Evolutionary conservation across 1,139 yeast species (phyloP).

Genomic region (Taphrina sp.): DNA sequence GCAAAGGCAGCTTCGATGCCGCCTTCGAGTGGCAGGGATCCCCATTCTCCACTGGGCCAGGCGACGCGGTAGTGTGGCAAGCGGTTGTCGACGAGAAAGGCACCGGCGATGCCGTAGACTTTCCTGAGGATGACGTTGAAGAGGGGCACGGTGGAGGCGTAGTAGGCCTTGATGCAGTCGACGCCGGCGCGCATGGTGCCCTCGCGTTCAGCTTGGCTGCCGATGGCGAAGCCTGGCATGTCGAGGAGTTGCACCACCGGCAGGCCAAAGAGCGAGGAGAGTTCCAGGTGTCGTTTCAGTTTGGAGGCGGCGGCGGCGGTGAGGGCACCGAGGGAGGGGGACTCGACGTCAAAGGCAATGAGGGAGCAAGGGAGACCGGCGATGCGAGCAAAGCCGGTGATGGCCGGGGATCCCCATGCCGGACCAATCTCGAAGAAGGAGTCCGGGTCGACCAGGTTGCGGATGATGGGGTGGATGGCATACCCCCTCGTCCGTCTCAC

Average conservation of each 20-base stretch:
- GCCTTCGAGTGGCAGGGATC: constrained; percentile 25
- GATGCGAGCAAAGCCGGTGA: constrained; percentile 25
- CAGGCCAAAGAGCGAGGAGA: constrained; percentile 17
- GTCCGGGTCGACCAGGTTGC: constrained; percentile 9
- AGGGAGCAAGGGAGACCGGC: constrained; percentile 16
- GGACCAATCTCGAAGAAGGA: constrained; percentile 27
- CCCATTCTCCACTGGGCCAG: constrained; percentile 31
- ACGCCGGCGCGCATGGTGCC: constrained; percentile 32
- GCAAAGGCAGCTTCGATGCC: constrained; percentile 33
- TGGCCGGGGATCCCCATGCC: constrained; percentile 24
- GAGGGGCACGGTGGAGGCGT: constrained; percentile 19
- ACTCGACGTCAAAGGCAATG: constrained; percentile 23
- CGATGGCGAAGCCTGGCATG: constrained; percentile 31
- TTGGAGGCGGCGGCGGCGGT: constrained; percentile 26
- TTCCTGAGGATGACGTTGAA: constrained; percentile 28
- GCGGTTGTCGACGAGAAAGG: constrained; percentile 25
- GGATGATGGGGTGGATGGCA: constrained; percentile 28
- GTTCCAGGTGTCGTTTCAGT: constrained; percentile 23
- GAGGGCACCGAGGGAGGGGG: constrained; percentile 28
- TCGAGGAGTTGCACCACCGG: constrained; percentile 27
- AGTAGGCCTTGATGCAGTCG: constrained; percentile 27
- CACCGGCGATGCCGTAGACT: constrained; percentile 30
- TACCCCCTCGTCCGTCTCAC: constrained; percentile 14
- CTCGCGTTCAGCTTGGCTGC: constrained; percentile 25
- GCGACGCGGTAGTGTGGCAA: constrained; percentile 29